Percentiles rank a stretch among this genome's conserved stretches.
These are phyloP conservation scores for Nyssa sinensis DNA, from an alignment of 148 eudicot genomes.

Conservation along the genomic window DNA sequence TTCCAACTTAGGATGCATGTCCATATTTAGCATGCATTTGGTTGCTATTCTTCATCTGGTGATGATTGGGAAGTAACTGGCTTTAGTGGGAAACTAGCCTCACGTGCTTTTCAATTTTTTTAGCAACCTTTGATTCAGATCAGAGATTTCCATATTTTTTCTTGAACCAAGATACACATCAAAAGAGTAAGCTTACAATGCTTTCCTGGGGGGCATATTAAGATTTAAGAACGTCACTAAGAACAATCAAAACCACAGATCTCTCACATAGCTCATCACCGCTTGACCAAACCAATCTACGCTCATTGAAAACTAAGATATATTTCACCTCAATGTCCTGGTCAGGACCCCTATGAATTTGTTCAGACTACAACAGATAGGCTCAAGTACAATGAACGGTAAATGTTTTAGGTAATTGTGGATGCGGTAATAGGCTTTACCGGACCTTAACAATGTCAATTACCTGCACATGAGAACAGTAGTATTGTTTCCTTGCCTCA, in stretches of 20 bases:
- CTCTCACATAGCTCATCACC: not conserved
- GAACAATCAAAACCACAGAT: not conserved
- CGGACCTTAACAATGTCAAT: not conserved
- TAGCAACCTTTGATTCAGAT: too few species aligned
- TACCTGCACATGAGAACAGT: not conserved
- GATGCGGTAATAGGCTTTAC: not conserved
- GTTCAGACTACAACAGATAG: not conserved
- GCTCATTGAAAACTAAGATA: not conserved
- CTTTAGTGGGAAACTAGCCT: not conserved
- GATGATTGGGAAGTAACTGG: not conserved
- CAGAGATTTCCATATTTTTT: too few species aligned
- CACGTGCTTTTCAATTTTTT: not conserved
- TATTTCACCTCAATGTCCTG: not conserved
- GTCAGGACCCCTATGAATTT: not conserved
- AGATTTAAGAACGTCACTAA: not conserved
- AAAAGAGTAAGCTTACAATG: not conserved
- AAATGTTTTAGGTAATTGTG: not conserved
- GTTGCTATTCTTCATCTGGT: not conserved
- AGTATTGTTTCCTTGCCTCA: too few species aligned
- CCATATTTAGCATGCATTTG: too few species aligned
- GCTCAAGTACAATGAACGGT: not conserved
- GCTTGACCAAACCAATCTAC: not conserved
- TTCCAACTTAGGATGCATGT: not conserved
- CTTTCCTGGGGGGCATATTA: not conserved
- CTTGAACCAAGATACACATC: not conserved